phyloP scores from a whole-genome alignment of 495 filamentous ascomycete genomes.

The Xylaria grammica region DNA sequence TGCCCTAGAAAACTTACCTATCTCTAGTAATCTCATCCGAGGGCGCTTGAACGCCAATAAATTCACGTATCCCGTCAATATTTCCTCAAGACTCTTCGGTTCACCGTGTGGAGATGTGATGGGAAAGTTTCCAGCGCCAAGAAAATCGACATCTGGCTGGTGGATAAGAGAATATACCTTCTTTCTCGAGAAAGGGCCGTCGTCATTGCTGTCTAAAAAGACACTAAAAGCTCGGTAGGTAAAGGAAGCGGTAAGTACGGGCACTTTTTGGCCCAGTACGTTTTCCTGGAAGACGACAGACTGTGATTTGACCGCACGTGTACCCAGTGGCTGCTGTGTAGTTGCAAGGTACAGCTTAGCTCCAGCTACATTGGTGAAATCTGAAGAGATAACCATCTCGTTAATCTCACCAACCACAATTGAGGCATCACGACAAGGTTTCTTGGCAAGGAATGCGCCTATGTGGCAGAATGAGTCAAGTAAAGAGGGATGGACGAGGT shows the following conservation, averaged over 20 bases:
- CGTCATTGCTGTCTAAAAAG: background rate
- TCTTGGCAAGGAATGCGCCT: constrained; percentile 7
- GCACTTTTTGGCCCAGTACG: background rate
- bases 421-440: constrained; percentile 10
- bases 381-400: constrained; percentile 1
- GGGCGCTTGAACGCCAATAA: constrained; percentile 38
- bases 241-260: background rate
- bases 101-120: background rate
- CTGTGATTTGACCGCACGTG: constrained; percentile 9
- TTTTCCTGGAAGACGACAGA: constrained; percentile 4
- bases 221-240: constrained; percentile 12
- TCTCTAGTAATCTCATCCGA: constrained; percentile 46
- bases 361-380: constrained; percentile 4
- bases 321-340: constrained; percentile 9
- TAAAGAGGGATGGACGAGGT: constrained; percentile 7
- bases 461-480: constrained; percentile 11
- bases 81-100: background rate
- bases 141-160: constrained; percentile 11
- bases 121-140: background rate
- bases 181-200: constrained; percentile 7
- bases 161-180: constrained; percentile 4
- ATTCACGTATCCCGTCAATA: constrained; percentile 25
- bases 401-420: constrained; percentile 9
- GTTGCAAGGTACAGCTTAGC: constrained; percentile 9
- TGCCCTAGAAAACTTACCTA: constrained; percentile 32